Evolutionary conservation across 345 rosid species (phyloP).

Genomic region (Syzygium oleosum): DNA sequence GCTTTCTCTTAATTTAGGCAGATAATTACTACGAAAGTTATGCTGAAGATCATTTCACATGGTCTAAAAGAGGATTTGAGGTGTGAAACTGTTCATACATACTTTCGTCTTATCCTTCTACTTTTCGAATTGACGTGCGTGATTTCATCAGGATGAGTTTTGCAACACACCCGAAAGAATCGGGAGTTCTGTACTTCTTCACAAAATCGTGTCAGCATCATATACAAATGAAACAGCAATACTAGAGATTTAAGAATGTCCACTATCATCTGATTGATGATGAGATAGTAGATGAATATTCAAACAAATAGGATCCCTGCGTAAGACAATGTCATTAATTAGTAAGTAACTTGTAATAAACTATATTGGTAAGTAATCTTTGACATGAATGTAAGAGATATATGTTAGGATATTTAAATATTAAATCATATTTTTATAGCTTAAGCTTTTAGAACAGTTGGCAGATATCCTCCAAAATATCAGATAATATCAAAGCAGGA

Average conservation of each 20-base stretch:
- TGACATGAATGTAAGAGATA: too few species aligned
- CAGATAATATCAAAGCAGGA: too few species aligned
- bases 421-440: too few species aligned
- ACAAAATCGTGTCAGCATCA: not conserved
- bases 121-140: not conserved
- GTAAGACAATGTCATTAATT: not conserved
- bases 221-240: not conserved
- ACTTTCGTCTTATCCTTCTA: not conserved
- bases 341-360: not conserved
- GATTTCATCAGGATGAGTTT: not conserved
- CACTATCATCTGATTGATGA: not conserved
- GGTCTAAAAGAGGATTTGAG: not conserved
- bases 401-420: too few species aligned
- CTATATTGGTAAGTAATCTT: not conserved
- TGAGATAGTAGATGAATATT: not conserved
- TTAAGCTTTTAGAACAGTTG: too few species aligned
- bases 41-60: not conserved
- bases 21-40: not conserved
- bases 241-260: not conserved
- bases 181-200: not conserved
- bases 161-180: not conserved
- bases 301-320: not conserved
- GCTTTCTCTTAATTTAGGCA: not conserved
- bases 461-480: too few species aligned
- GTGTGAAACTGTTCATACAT: not conserved